A percentile compares a stretch with the other conserved stretches of the same genome.
phyloP scores from a whole-genome alignment of 2,329 filamentous ascomycete species.

The Nemania diffusa region DNA sequence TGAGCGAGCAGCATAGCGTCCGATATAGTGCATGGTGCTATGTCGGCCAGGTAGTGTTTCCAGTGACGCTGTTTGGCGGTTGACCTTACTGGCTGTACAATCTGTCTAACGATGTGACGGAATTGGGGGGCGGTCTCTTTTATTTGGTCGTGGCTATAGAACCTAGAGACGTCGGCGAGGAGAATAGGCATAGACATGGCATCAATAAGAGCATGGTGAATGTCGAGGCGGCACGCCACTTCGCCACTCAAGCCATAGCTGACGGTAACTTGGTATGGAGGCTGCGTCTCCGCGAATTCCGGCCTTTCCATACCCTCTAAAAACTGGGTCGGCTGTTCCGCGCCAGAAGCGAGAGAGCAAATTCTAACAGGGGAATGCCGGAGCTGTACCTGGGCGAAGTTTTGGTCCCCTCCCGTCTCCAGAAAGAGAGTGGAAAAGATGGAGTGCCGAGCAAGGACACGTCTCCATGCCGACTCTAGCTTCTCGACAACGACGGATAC shows the following conservation, averaged over 20 bases:
- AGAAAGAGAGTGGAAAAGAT: conserved; percentile 7
- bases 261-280: conserved; percentile 6
- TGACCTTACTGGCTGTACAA: conserved; percentile 6
- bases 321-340: conserved; percentile 1
- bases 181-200: conserved; percentile 1
- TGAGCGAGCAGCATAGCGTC: conserved; percentile 9
- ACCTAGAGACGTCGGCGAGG: conserved; percentile 2
- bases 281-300: background rate
- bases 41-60: background rate
- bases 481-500: background rate
- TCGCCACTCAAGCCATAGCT: conserved; percentile 3
- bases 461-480: background rate
- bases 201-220: conserved; percentile 11
- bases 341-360: background rate
- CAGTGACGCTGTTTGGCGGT: conserved; percentile 4
- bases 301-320: background rate
- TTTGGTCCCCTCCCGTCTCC: conserved; percentile 11
- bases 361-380: conserved; percentile 2
- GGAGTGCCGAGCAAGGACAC: background rate
- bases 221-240: conserved; percentile 6
- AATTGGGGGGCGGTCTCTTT: conserved; percentile 5
- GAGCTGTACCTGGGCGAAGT: conserved; percentile 9
- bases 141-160: conserved; percentile 5
- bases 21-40: conserved; percentile 11
- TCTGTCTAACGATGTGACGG: conserved; percentile 2